Evolutionary conservation across 805 yeast species (phyloP).

Genomic region (Brettanomyces sp.): DNA sequence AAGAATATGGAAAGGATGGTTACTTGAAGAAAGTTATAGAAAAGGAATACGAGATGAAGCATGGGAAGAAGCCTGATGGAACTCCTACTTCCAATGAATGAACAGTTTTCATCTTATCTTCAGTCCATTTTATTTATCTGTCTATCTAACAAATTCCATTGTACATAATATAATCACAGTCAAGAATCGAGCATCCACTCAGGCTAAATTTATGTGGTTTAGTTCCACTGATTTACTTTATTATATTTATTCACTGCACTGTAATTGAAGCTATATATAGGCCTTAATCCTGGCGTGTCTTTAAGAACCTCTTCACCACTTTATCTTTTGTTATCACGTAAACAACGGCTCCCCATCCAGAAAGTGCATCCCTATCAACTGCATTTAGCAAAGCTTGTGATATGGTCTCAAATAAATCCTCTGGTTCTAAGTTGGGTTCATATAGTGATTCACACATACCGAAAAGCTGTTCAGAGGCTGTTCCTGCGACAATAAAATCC

Average conservation of each 20-base stretch:
- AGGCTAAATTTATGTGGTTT: background rate
- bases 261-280: background rate
- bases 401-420: constrained; percentile 90
- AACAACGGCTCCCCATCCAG: constrained; percentile 98
- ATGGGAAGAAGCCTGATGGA: background rate
- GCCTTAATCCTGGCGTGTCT: constrained; percentile 85
- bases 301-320: constrained; percentile 77
- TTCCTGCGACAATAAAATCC: constrained; percentile 92
- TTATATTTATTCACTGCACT: background rate
- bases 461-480: constrained; percentile 91
- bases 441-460: constrained; percentile 98
- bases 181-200: background rate
- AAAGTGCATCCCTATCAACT: constrained; percentile 91
- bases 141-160: background rate
- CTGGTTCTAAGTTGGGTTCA: constrained; percentile 90
- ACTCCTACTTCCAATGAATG: background rate
- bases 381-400: constrained; percentile 91
- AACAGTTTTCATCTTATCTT: background rate
- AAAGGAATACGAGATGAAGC: constrained; percentile 31
- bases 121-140: background rate
- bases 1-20: constrained; percentile 67
- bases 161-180: background rate
- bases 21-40: constrained; percentile 59
- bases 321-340: constrained; percentile 87
- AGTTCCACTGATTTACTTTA: background rate